Percentiles rank a stretch among this genome's conserved stretches.
Conservation (phyloP, 2,329 filamentous ascomycete species). For the Alternaria incomplexa region DNA sequence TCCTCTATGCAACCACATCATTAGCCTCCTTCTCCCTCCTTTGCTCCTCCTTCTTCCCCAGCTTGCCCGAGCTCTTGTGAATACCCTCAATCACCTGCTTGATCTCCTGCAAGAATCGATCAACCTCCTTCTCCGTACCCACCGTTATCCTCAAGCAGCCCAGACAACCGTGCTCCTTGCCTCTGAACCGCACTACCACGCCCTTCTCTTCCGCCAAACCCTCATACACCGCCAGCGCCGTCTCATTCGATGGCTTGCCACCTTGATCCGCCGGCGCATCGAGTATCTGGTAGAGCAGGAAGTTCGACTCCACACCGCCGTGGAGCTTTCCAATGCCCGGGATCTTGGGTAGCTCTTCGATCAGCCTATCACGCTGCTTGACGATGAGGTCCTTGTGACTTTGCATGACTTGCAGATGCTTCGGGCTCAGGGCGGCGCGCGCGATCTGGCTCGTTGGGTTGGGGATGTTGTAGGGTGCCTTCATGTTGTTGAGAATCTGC, state of each 20-base stretch:
- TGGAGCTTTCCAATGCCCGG: constrained; percentile 79
- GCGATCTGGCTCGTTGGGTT: constrained; percentile 86
- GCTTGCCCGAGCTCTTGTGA: constrained; percentile 46
- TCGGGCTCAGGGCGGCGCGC: constrained; percentile 69
- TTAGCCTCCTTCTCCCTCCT: constrained; percentile 58
- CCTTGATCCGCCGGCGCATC: constrained; percentile 60
- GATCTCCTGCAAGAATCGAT: constrained; percentile 75
- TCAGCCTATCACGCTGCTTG: constrained; percentile 75
- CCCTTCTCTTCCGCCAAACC: constrained; percentile 82
- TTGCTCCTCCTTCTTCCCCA: constrained; percentile 49
- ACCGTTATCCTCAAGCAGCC: constrained; percentile 92
- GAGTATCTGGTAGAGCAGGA: constrained; percentile 87
- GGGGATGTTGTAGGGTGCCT: constrained; percentile 95
- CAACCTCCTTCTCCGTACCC: constrained; percentile 86
- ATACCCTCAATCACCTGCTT: constrained; percentile 58
- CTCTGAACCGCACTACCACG: constrained; percentile 91
- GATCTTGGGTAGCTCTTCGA: constrained; percentile 75
- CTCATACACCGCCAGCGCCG: constrained; percentile 82
- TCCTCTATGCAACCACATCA: constrained; percentile 53
- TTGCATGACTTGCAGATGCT: constrained; percentile 76
- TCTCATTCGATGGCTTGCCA: constrained; percentile 78
- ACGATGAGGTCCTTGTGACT: constrained; percentile 73
- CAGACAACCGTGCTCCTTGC: constrained; percentile 87
- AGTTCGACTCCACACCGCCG: constrained; percentile 84
- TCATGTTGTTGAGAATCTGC: constrained; percentile 83